Evolutionary conservation across 2,329 filamentous ascomycete genomes (phyloP).

Genomic region (Colletotrichum sp.): DNA sequence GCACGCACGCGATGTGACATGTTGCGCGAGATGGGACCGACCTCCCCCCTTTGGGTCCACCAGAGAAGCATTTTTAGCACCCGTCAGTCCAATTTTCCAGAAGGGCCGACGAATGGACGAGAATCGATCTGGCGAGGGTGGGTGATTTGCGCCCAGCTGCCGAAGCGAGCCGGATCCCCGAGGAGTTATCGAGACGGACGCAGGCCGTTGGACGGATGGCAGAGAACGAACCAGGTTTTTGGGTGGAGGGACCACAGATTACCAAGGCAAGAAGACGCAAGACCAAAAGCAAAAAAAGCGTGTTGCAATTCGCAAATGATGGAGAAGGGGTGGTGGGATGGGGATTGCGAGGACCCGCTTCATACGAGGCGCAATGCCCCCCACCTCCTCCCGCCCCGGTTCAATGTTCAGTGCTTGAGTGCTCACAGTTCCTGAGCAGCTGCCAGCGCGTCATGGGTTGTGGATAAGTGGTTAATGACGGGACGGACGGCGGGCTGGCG

Average conservation of each 20-base stretch:
- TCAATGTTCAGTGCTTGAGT: accelerated
- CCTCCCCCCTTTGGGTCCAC: background rate
- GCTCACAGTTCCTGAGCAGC: background rate
- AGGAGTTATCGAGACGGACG: background rate
- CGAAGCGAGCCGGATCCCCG: background rate
- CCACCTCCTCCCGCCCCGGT: background rate
- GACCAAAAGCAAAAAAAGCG: background rate
- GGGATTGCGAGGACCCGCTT: background rate
- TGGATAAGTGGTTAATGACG: background rate
- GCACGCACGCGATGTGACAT: background rate
- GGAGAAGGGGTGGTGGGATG: background rate
- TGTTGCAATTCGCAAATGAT: background rate
- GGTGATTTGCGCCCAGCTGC: background rate
- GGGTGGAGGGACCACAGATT: background rate
- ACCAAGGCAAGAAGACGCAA: background rate
- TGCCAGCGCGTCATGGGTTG: background rate
- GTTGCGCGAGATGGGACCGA: background rate
- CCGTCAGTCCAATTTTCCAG: background rate
- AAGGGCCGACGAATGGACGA: background rate
- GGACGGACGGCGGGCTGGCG: background rate
- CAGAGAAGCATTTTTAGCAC: slow-evolving; percentile 19
- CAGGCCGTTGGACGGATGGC: background rate
- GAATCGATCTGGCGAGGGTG: background rate
- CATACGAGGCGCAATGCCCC: slow-evolving; percentile 16
- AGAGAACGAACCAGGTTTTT: background rate